A percentile compares a stretch with the other conserved stretches of the same genome.
Evolutionary conservation across 306 rosid genomes (phyloP).

Genomic region (Dryas alaskensis): DNA sequence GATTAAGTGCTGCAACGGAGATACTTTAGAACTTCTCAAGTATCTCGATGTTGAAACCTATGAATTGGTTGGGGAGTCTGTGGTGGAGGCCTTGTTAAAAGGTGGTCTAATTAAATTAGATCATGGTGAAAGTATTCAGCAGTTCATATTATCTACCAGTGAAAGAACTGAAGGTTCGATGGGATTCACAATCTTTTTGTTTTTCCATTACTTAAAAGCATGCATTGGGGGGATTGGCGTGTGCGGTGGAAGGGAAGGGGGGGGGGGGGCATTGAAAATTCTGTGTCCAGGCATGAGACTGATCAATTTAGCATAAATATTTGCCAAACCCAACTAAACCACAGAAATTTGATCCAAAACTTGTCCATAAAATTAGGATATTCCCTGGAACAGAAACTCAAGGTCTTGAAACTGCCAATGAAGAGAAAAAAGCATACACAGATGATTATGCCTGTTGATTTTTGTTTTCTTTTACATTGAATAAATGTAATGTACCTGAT

Average conservation of each 20-base stretch:
- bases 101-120: slow-evolving; percentile 55
- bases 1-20: slow-evolving; percentile 60
- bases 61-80: slow-evolving; percentile 82
- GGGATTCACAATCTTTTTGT: slow-evolving; percentile 9
- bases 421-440: not conserved
- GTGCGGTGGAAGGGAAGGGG: not conserved
- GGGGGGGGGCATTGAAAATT: not conserved
- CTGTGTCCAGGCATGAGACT: not conserved
- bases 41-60: slow-evolving; percentile 97
- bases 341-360: not conserved
- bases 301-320: not conserved
- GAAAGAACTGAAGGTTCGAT: slow-evolving; percentile 51
- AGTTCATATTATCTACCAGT: slow-evolving; percentile 38
- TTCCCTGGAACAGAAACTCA: not conserved
- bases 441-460: not conserved
- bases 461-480: not conserved
- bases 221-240: not conserved
- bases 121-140: slow-evolving; percentile 57
- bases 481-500: not conserved
- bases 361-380: not conserved
- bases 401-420: not conserved
- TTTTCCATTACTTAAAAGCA: not conserved
- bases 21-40: slow-evolving; percentile 71
- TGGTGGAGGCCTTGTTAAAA: slow-evolving; percentile 65
- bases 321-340: not conserved